These are phyloP conservation scores for Dictyostelium intermedium DNA, from an alignment of 78 protist species.

Conservation along the genomic window DNA sequence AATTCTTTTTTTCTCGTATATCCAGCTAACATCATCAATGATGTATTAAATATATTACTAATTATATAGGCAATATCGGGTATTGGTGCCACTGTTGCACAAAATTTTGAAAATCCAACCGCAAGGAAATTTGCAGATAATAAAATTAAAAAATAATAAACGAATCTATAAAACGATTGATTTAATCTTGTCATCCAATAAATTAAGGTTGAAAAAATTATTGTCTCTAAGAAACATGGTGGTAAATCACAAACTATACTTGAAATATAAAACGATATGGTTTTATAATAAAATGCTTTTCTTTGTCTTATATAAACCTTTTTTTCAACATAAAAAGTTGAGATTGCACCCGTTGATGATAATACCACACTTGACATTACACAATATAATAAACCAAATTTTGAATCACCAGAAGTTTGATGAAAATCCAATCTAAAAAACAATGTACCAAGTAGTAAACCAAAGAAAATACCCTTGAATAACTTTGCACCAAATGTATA, in stretches of 20 bases:
- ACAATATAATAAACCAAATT: conserved; percentile 10
- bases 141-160: too few species aligned
- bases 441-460: not conserved
- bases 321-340: not conserved
- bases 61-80: not conserved
- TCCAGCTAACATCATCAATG: not conserved
- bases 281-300: conserved; percentile 19
- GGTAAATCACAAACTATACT: not conserved
- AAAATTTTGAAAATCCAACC: too few species aligned
- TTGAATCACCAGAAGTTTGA: not conserved
- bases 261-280: not conserved
- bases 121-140: too few species aligned
- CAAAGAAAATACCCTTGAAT: not conserved
- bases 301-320: not conserved
- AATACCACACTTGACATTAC: not conserved
- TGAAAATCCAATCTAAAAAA: not conserved
- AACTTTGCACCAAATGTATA: not conserved
- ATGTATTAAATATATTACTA: not conserved
- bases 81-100: too few species aligned
- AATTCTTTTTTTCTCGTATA: not conserved
- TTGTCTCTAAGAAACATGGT: not conserved
- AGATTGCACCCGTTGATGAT: not conserved
- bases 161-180: not conserved
- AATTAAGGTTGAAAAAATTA: not conserved
- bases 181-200: conserved; percentile 19